A percentile compares a stretch with the other conserved stretches of the same genome.
Evolutionary conservation across 129 eudicot genomes (phyloP).

Genomic region (Scalesia atractyloides): DNA sequence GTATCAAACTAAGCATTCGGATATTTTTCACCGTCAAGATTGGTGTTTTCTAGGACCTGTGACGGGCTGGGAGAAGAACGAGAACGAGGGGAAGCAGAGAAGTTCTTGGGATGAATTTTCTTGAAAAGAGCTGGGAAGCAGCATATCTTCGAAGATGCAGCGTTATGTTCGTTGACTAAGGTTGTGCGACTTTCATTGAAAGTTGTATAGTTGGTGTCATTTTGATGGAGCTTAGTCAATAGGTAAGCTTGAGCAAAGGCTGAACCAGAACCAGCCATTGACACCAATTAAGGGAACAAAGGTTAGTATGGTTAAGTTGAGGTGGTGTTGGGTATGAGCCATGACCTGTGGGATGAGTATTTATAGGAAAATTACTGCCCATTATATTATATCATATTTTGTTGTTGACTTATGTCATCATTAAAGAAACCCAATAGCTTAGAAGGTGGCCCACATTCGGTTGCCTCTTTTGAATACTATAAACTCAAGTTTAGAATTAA

Average conservation of each 20-base stretch:
- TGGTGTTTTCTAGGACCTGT: not conserved
- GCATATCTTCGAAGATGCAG: not conserved
- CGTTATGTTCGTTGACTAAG: not conserved
- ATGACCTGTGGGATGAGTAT: not conserved
- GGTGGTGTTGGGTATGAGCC: not conserved
- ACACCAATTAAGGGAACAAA: not conserved
- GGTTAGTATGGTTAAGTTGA: no score
- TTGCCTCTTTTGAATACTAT: not conserved
- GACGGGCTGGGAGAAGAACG: not conserved
- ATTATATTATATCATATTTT: not conserved
- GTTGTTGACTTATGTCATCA: constrained; percentile 9
- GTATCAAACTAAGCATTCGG: not conserved
- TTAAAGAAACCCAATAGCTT: not conserved
- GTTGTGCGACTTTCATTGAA: not conserved
- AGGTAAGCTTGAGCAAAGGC: constrained; percentile 12
- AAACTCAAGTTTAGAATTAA: no score
- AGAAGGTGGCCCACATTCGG: not conserved
- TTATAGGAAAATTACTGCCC: not conserved
- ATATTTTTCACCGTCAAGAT: not conserved
- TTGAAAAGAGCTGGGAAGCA: constrained; percentile 11
- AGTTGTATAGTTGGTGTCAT: not conserved
- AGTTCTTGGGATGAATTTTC: constrained; percentile 9
- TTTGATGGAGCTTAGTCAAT: constrained; percentile 1
- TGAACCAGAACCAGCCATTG: constrained; percentile 12
- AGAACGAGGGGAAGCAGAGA: not conserved